A percentile compares a stretch with the other conserved stretches of the same genome.
phyloP scores from a whole-genome alignment of 2,329 filamentous ascomycete genomes.

The Xylaria hypoxylon region DNA sequence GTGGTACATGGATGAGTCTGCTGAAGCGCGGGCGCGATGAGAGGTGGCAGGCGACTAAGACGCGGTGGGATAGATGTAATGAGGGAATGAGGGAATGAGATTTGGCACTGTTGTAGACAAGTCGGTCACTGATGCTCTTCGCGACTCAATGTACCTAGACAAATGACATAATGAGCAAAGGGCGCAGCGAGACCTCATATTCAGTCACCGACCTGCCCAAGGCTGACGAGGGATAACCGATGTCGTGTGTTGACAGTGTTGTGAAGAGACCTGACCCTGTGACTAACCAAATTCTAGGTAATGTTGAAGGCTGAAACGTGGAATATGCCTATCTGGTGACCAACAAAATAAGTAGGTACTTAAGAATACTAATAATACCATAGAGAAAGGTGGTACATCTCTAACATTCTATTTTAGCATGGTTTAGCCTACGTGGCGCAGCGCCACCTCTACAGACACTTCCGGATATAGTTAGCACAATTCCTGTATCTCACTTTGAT shows the following conservation, averaged over 20 bases:
- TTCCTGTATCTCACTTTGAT: too few species aligned
- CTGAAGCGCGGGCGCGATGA: constrained; percentile 4
- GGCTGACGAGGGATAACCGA: background rate
- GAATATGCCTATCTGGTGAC: background rate
- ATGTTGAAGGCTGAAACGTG: constrained; percentile 16
- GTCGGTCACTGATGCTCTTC: background rate
- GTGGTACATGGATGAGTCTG: constrained; percentile 56
- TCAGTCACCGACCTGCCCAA: background rate
- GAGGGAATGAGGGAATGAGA: constrained; percentile 1
- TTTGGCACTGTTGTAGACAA: background rate
- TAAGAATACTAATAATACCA: background rate
- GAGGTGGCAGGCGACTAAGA: background rate
- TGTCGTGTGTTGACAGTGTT: constrained; percentile 1
- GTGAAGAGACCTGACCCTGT: constrained; percentile 8
- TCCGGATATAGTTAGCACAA: too few species aligned
- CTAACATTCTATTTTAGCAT: background rate
- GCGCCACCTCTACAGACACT: background rate
- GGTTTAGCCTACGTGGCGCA: background rate
- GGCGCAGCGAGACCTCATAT: constrained; percentile 6
- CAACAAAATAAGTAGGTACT: constrained; percentile 15
- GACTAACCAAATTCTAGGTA: background rate
- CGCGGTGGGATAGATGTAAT: background rate
- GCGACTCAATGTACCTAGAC: background rate
- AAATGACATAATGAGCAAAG: constrained; percentile 6
- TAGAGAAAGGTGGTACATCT: background rate